Base-by-base conservation (phyloP, 352 stramenopile species). In the Elongisporangium senticosum region DNA sequence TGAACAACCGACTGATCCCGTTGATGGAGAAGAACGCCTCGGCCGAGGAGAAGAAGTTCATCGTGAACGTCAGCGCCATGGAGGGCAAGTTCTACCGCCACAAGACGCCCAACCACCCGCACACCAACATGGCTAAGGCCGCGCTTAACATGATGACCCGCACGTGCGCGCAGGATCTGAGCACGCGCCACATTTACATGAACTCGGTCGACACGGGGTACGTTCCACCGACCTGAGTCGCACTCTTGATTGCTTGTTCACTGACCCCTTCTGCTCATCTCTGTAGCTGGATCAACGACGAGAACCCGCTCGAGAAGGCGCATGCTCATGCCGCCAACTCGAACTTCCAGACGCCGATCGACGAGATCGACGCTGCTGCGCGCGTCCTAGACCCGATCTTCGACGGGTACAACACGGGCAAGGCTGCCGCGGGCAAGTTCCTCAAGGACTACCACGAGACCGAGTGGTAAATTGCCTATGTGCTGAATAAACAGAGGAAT, bases 111-210 rank as follows among this genome's bases (percentile, higher is more conserved):
- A 98, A 98, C 72, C 96, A 99, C 66, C 95, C 96, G 51, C 96
- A 99, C 71, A 98, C 96, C 19, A 99, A 99, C 83, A 98, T 98
- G 93, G 96, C 96, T 23, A 99, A 99, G 75, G 95, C 96, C 3
- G 95, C 95, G 37, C 81, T 98, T 56, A 99, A 99, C 73, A 99
- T 99, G 96, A 96, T 99, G 72, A 98, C 96, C n/a, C 79, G 95
- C 15, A 99, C 96, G 7, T 98, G 89, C 26, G 90, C 94, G 0
- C 90, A 98, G 65, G 95, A 98, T 69, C 70, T 98, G 69, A 95
- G 88, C 53, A 97, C 97, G 68, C 83, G 88, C 10, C 68, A 81
- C 57, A 98, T 99, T 59, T 99, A 89, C 68, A 99, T 99, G 96
- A 99, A 97, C 65, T 95, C 87, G 43, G 94, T 99, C n/a, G 96